A percentile compares a stretch with the other conserved stretches of the same genome.
These are phyloP conservation scores for Paratrimastix pyriformis DNA, from an alignment of 78 protist species.

Conservation along the genomic window DNA sequence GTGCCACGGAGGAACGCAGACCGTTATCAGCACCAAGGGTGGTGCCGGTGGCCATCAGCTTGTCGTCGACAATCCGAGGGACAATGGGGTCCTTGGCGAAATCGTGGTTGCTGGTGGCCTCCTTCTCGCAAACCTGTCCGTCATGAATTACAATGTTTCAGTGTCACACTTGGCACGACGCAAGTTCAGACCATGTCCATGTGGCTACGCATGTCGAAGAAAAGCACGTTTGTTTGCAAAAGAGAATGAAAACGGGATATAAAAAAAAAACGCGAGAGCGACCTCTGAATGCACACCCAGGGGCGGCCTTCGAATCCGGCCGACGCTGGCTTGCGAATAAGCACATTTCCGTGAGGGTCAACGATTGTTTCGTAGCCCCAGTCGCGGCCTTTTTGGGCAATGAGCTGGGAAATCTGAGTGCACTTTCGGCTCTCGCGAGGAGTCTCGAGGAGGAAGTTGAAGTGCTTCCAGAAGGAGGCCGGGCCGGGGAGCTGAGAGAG, in stretches of 20 bases:
- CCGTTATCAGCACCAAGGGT: slow-evolving; percentile 34
- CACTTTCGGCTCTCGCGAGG: not conserved
- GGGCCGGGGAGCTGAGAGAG: slow-evolving; percentile 16
- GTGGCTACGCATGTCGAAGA: slow-evolving; percentile 14
- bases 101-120: not conserved
- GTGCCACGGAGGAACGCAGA: not conserved
- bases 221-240: no score
- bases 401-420: not conserved
- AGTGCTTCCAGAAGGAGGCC: not conserved
- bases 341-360: slow-evolving; percentile 19
- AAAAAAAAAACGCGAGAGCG: no score
- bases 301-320: not conserved
- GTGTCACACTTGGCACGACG: no score
- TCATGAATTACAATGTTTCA: no score
- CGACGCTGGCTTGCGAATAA: not conserved
- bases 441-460: not conserved
- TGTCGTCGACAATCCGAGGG: slow-evolving; percentile 6
- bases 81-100: slow-evolving; percentile 14
- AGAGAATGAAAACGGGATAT: no score
- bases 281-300: slow-evolving; percentile 3
- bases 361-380: not conserved
- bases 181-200: slow-evolving; percentile 20
- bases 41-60: slow-evolving; percentile 18
- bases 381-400: not conserved
- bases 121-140: no score